A percentile compares a stretch with the other conserved stretches of the same genome.
Conservation (phyloP, 179 eudicot genomes). For the Amaranthus tricolor region DNA sequence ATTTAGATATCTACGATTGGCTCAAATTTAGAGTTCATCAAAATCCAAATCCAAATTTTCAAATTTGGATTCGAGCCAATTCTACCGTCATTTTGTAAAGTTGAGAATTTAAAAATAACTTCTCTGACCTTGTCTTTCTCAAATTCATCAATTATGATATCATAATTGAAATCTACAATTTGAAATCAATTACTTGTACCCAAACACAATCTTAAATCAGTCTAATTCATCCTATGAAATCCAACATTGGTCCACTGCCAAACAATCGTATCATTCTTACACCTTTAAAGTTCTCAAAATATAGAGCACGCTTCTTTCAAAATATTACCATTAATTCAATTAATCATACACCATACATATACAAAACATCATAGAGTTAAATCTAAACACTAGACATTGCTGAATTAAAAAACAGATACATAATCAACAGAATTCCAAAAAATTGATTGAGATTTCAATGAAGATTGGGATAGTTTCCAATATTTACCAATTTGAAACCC, state of each 20-base stretch:
- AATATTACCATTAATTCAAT: background rate
- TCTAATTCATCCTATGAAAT: background rate
- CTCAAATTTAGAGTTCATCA: too few species aligned
- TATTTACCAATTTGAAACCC: background rate
- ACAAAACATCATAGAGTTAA: background rate
- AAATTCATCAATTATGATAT: too few species aligned
- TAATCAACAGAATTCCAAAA: background rate
- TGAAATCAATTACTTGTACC: background rate
- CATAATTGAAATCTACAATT: too few species aligned
- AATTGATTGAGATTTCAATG: too few species aligned
- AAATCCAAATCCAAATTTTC: too few species aligned
- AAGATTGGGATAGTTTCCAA: background rate
- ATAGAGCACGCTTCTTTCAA: background rate
- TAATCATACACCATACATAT: background rate
- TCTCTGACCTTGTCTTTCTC: too few species aligned
- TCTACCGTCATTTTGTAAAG: too few species aligned
- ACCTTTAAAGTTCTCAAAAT: background rate
- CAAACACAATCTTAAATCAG: background rate
- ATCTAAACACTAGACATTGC: background rate
- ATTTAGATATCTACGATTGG: too few species aligned
- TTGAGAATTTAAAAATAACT: too few species aligned
- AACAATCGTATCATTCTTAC: background rate
- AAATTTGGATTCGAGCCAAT: too few species aligned
- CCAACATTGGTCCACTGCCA: background rate
- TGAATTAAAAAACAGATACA: background rate